phyloP scores from a whole-genome alignment of 2,329 filamentous ascomycete genomes.

The Fusarium nelsonii region DNA sequence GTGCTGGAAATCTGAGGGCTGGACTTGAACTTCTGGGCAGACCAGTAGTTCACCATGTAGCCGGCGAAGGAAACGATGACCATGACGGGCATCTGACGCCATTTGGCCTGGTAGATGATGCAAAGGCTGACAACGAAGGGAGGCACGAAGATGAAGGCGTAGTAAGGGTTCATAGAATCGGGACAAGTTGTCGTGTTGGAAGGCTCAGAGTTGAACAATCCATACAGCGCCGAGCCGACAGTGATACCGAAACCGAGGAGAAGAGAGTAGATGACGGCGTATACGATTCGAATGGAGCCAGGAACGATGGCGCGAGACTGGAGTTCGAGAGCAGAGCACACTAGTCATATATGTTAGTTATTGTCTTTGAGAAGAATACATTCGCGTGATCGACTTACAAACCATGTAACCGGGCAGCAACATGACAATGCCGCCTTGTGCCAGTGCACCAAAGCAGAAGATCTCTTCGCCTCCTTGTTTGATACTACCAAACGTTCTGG shows the following conservation, averaged over 20 bases:
- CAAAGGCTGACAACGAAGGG: constrained; percentile 79
- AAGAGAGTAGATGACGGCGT: constrained; percentile 79
- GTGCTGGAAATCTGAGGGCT: constrained; percentile 83
- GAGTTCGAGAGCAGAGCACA: constrained; percentile 68
- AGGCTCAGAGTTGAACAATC: constrained; percentile 68
- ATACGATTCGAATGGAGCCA: constrained; percentile 79
- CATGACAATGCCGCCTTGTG: constrained; percentile 74
- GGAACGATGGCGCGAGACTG: constrained; percentile 77
- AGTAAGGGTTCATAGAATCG: constrained; percentile 57
- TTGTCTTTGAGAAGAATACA: not conserved
- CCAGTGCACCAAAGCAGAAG: constrained; percentile 75
- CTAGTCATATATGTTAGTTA: constrained; percentile 40
- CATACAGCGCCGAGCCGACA: constrained; percentile 73
- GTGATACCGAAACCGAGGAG: constrained; percentile 80
- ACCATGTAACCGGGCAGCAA: constrained; percentile 75
- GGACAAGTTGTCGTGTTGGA: constrained; percentile 59
- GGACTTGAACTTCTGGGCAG: constrained; percentile 71
- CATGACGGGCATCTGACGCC: constrained; percentile 84
- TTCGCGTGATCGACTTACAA: constrained; percentile 51
- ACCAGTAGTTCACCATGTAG: constrained; percentile 82
- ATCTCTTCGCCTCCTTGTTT: constrained; percentile 53
- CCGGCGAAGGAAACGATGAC: constrained; percentile 77
- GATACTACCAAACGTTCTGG: constrained; percentile 73
- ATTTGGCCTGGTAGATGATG: constrained; percentile 84
- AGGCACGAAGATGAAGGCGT: constrained; percentile 78